Percentiles rank a stretch among this genome's conserved stretches.
These are phyloP conservation scores for Taphrina populina DNA, from an alignment of 1,139 yeast species.

Conservation along the genomic window DNA sequence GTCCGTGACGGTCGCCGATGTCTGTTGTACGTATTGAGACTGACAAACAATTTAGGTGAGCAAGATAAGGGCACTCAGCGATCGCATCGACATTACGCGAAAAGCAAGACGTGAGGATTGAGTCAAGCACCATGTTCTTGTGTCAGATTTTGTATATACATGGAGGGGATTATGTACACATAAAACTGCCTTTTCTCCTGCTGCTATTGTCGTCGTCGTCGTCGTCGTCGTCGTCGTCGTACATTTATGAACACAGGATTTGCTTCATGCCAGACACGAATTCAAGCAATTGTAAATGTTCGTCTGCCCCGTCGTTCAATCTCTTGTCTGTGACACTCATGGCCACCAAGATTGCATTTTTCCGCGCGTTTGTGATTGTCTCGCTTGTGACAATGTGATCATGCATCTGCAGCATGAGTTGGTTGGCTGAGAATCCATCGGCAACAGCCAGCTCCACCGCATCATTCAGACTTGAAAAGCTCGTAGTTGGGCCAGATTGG, in stretches of 20 bases:
- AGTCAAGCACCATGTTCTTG: no score
- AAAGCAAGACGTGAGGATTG: constrained; percentile 1
- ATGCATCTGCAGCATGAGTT: constrained; percentile 75
- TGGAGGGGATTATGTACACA: no score
- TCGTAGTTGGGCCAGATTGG: constrained; percentile 37
- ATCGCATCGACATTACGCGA: constrained; percentile 5
- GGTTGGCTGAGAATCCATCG: constrained; percentile 86
- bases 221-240: no score
- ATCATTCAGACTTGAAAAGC: constrained; percentile 47
- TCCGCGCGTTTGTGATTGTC: constrained; percentile 54
- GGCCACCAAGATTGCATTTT: constrained; percentile 62
- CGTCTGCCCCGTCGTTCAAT: constrained; percentile 84
- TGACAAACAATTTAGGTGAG: constrained; percentile 37
- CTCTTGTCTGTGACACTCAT: constrained; percentile 75
- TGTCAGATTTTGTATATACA: no score
- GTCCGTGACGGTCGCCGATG: constrained; percentile 26
- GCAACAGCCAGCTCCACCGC: constrained; percentile 58
- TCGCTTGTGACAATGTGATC: constrained; percentile 66
- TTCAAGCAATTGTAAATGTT: constrained; percentile 77
- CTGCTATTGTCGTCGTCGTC: no score
- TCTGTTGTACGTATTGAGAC: not conserved
- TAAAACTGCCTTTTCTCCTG: no score
- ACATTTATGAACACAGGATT: not conserved
- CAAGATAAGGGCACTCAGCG: constrained; percentile 8
- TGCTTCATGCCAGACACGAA: constrained; percentile 26